These are phyloP conservation scores for Aureobasidium namibiae DNA, from an alignment of 2,329 filamentous ascomycete species.

Conservation along the genomic window DNA sequence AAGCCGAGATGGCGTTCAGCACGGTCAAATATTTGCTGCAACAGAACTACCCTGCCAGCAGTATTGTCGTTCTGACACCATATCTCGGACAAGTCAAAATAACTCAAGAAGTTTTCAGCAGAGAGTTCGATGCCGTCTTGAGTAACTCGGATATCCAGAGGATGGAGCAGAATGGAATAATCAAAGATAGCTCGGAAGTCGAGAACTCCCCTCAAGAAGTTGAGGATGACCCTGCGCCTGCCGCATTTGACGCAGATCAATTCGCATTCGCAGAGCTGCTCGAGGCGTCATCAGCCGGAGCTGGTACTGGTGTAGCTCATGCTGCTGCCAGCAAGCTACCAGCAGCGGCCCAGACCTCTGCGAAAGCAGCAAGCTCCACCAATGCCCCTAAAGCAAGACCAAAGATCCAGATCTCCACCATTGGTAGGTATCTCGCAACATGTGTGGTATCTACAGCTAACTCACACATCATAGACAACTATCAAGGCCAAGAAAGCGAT, in stretches of 20 bases:
- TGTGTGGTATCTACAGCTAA: no score
- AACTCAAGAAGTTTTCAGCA: slow-evolving; percentile 46
- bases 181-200: slow-evolving; percentile 13
- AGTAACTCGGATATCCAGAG: slow-evolving; percentile 54
- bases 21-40: slow-evolving; percentile 56
- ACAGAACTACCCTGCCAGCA: slow-evolving; percentile 54
- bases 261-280: not conserved
- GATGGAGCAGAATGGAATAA: slow-evolving; percentile 29
- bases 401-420: not conserved
- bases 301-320: no score
- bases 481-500: slow-evolving; percentile 69
- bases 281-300: not conserved
- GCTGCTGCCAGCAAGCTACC: not conserved
- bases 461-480: slow-evolving; percentile 43
- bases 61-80: slow-evolving; percentile 63
- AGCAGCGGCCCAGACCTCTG: not conserved
- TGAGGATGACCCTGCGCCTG: no score
- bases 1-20: slow-evolving; percentile 53
- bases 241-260: not conserved
- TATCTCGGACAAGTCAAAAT: slow-evolving; percentile 52
- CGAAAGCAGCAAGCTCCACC: not conserved
- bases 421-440: not conserved
- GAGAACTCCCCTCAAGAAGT: not conserved
- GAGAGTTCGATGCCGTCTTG: slow-evolving; percentile 51
- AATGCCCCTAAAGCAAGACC: not conserved